These are phyloP conservation scores for Polygonum maritimum DNA, from an alignment of 148 eudicot genomes.

Conservation along the genomic window DNA sequence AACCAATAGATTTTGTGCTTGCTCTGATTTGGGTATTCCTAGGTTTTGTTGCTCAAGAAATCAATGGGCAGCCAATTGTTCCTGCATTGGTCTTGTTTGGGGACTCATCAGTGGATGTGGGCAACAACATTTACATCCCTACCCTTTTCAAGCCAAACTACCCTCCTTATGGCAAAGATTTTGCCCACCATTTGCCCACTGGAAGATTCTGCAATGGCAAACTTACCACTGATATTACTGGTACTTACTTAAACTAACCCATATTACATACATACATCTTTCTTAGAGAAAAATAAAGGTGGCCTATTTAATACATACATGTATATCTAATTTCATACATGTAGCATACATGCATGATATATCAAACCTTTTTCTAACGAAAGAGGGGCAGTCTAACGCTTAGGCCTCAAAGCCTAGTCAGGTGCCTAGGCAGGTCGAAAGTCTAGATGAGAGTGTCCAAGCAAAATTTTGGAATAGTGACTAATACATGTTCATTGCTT, in stretches of 20 bases:
- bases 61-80: slow-evolving; percentile 52
- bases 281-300: no score
- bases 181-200: slow-evolving; percentile 50
- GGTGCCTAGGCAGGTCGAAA: no score
- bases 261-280: not conserved
- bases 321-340: not conserved
- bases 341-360: no score
- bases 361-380: no score
- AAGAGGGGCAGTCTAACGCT: no score
- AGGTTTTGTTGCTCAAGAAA: slow-evolving; percentile 7
- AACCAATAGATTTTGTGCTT: slow-evolving; percentile 7
- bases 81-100: slow-evolving; percentile 83
- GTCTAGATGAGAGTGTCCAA: no score
- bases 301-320: no score
- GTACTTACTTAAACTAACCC: slow-evolving; percentile 21
- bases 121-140: slow-evolving; percentile 68
- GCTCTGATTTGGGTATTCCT: slow-evolving; percentile 8
- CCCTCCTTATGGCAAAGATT: slow-evolving; percentile 88
- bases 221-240: slow-evolving; percentile 87
- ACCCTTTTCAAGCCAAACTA: slow-evolving; percentile 79
- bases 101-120: slow-evolving; percentile 78
- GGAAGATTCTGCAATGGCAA: slow-evolving; percentile 98
- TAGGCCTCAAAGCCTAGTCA: no score
- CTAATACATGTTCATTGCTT: no score
- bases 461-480: no score